Conservation (phyloP, 805 yeast species). For the Dipodascus albidus region DNA sequence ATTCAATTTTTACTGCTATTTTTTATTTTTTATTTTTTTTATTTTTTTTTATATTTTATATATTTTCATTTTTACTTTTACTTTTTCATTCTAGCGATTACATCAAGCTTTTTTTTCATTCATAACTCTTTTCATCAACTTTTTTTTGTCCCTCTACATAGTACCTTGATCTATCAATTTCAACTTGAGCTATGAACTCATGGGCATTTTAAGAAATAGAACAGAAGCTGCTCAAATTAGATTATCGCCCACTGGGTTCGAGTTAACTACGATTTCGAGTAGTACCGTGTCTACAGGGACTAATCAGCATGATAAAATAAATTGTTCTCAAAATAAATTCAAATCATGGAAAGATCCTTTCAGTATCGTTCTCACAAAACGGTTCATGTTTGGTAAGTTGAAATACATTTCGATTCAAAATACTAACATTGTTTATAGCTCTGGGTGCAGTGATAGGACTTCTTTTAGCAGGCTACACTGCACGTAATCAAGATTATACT, state of each 20-base stretch:
- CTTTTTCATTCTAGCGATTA: too few relatives aligned
- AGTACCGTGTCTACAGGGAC: too few relatives aligned
- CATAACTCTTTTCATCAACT: too few relatives aligned
- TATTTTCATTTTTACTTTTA: too few relatives aligned
- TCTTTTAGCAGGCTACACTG: constrained; percentile 49
- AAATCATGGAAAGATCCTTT: background rate
- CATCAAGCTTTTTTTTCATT: too few relatives aligned
- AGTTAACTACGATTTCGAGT: background rate
- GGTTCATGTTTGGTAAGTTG: constrained; percentile 1
- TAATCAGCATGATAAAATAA: background rate
- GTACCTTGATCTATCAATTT: too few relatives aligned
- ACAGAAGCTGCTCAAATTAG: background rate
- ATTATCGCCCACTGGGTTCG: background rate
- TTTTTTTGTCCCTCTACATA: too few relatives aligned
- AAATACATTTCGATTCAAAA: background rate
- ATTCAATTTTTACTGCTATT: background rate
- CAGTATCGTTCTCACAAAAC: background rate
- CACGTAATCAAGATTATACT: constrained; percentile 32
- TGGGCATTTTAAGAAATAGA: background rate
- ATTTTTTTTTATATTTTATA: too few relatives aligned
- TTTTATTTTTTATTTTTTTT: too few relatives aligned
- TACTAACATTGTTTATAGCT: background rate
- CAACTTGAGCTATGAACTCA: background rate
- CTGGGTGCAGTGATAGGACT: constrained; percentile 70
- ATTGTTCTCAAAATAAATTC: background rate